phyloP scores from a whole-genome alignment of 768 basidiomycete genomes.

The Leccinum ochraceum region DNA sequence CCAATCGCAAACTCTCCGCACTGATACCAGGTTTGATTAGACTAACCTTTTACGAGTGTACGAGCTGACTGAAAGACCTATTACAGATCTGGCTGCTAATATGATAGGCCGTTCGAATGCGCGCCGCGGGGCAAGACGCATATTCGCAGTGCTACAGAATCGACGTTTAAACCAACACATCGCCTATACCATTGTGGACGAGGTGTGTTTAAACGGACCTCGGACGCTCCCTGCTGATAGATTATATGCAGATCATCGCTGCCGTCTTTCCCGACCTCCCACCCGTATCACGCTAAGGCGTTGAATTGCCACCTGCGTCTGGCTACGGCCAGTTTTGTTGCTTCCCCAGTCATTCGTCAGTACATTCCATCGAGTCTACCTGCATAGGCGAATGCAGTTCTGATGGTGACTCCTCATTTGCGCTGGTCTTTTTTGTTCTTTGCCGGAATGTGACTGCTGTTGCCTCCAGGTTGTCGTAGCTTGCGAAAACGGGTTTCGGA shows the following conservation, averaged over 20 bases:
- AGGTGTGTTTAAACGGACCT: conserved; percentile 50
- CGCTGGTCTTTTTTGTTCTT: conserved; percentile 35
- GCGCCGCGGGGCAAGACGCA: conserved; percentile 85
- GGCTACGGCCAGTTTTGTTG: neutral
- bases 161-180: conserved; percentile 93
- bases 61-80: conserved; percentile 1
- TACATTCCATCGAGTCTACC: conserved; percentile 15
- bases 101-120: conserved; percentile 99
- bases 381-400: conserved; percentile 15
- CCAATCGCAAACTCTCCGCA: conserved; percentile 86
- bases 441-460: conserved; percentile 49
- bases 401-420: conserved; percentile 1
- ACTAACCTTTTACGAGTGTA: neutral
- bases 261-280: conserved; percentile 59
- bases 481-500: conserved; percentile 24
- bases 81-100: conserved; percentile 86
- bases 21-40: conserved; percentile 77
- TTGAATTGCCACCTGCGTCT: neutral
- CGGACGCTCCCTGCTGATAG: conserved; percentile 7
- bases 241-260: conserved; percentile 47
- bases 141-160: conserved; percentile 94
- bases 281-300: conserved; percentile 11
- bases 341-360: conserved; percentile 3
- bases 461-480: conserved; percentile 67
- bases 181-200: conserved; percentile 84